These are phyloP conservation scores for Backusella westeae DNA, from an alignment of 192 early-diverging fungal species.

Conservation along the genomic window DNA sequence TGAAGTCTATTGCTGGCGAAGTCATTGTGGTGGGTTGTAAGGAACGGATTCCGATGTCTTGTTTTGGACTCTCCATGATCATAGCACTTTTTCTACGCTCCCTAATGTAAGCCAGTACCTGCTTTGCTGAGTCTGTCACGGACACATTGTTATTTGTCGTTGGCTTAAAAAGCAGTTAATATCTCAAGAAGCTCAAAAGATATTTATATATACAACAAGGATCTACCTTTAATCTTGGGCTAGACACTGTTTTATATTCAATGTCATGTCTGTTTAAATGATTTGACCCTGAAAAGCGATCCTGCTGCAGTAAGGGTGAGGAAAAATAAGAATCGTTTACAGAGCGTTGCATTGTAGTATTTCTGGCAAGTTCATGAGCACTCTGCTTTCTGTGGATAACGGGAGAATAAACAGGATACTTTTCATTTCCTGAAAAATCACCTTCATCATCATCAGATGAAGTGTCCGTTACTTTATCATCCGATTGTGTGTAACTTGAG, in stretches of 20 bases:
- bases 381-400: neutral
- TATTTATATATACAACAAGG: neutral
- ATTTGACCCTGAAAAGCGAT: conserved; percentile 2
- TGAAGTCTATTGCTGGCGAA: neutral
- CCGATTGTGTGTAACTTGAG: conserved; percentile 4
- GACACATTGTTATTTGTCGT: neutral
- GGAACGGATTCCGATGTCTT: neutral
- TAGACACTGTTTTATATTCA: neutral
- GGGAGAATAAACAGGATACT: neutral
- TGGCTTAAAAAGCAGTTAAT: neutral
- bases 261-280: neutral
- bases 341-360: neutral
- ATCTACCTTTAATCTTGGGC: neutral
- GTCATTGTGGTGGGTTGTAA: neutral
- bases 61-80: neutral
- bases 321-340: neutral
- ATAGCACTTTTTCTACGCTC: conserved; percentile 10
- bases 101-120: conserved; percentile 10
- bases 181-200: neutral
- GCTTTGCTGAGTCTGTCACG: conserved; percentile 9
- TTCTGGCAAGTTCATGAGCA: neutral
- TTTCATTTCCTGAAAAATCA: conserved; percentile 1
- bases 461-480: conserved; percentile 6
- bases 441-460: neutral
- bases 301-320: neutral